Percentiles rank a stretch among this genome's conserved stretches.
Conservation (phyloP, 2,329 filamentous ascomycete species). For the Beauveria scarabaeidicola region DNA sequence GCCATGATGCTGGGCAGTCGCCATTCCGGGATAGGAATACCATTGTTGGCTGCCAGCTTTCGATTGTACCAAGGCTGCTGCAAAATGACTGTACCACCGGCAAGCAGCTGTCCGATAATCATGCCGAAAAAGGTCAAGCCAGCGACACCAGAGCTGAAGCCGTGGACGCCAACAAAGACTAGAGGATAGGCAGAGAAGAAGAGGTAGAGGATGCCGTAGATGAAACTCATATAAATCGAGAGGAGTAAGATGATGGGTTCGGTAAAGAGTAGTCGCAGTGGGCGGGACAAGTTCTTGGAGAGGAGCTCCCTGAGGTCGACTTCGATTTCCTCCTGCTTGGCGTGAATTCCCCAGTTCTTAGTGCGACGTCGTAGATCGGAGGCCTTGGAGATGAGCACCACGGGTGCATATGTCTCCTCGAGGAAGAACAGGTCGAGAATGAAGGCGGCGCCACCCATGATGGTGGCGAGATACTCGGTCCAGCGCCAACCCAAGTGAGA, state of each 20-base stretch:
- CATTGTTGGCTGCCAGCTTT: constrained; percentile 60
- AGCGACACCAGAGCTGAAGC: constrained; percentile 58
- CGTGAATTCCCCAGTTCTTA: constrained; percentile 62
- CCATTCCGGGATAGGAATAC: constrained; percentile 57
- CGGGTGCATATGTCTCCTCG: constrained; percentile 61
- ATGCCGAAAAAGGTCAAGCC: constrained; percentile 83
- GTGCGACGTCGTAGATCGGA: constrained; percentile 53
- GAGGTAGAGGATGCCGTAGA: constrained; percentile 72
- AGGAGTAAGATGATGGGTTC: constrained; percentile 63
- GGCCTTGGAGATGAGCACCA: constrained; percentile 54
- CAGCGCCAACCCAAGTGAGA: constrained; percentile 63
- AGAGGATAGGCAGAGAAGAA: constrained; percentile 81
- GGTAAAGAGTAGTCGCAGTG: constrained; percentile 54
- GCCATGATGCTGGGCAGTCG: constrained; percentile 54
- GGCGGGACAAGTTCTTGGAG: constrained; percentile 58
- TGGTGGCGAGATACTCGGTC: constrained; percentile 56
- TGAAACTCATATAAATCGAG: constrained; percentile 65
- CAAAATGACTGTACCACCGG: constrained; percentile 53
- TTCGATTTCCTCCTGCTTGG: constrained; percentile 64
- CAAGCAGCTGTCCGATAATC: constrained; percentile 63
- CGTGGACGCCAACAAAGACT: constrained; percentile 66
- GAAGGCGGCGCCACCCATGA: constrained; percentile 56
- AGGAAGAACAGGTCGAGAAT: constrained; percentile 53
- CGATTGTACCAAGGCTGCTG: constrained; percentile 59
- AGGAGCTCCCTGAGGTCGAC: constrained; percentile 55